Percentiles rank a stretch among this genome's conserved stretches.
phyloP scores from a whole-genome alignment of 2,329 filamentous ascomycete genomes.

The Neocucurbitaria cava region DNA sequence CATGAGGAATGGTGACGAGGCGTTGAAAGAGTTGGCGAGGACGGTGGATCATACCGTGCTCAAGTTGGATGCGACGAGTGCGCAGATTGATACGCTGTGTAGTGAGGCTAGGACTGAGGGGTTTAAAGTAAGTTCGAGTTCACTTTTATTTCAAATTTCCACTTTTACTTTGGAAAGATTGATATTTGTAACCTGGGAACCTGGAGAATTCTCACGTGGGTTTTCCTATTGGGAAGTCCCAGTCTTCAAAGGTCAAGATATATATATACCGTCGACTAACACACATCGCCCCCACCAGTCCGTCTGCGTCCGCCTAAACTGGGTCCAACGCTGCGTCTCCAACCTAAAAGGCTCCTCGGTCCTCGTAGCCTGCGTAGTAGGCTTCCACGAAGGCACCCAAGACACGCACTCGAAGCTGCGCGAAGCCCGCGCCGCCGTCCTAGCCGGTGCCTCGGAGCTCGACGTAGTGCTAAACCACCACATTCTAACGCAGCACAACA shows the following conservation, averaged over 20 bases:
- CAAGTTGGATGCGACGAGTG: constrained; percentile 56
- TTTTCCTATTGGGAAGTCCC: no score
- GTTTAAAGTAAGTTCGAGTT: constrained; percentile 53
- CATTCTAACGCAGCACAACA: constrained; percentile 49
- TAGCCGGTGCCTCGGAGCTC: constrained; percentile 61
- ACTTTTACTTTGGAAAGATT: no score
- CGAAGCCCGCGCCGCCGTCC: constrained; percentile 59
- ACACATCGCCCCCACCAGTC: constrained; percentile 51
- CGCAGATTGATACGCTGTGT: constrained; percentile 62
- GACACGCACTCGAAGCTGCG: constrained; percentile 58
- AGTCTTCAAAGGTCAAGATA: no score
- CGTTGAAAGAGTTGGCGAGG: constrained; percentile 40
- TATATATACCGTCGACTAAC: constrained; percentile 7
- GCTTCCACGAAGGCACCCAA: constrained; percentile 66
- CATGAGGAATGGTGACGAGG: constrained; percentile 35
- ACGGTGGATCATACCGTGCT: constrained; percentile 59
- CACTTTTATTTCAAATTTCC: not conserved
- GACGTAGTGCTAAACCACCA: constrained; percentile 66
- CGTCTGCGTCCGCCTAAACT: constrained; percentile 64
- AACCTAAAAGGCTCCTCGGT: constrained; percentile 58
- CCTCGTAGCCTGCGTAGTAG: constrained; percentile 64
- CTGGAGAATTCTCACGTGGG: no score
- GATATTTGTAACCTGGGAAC: no score
- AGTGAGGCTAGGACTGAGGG: constrained; percentile 58
- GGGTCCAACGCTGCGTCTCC: constrained; percentile 58